Base-by-base conservation (phyloP, 169 alveolate genomes). In the Eimeria brunetti region DNA sequence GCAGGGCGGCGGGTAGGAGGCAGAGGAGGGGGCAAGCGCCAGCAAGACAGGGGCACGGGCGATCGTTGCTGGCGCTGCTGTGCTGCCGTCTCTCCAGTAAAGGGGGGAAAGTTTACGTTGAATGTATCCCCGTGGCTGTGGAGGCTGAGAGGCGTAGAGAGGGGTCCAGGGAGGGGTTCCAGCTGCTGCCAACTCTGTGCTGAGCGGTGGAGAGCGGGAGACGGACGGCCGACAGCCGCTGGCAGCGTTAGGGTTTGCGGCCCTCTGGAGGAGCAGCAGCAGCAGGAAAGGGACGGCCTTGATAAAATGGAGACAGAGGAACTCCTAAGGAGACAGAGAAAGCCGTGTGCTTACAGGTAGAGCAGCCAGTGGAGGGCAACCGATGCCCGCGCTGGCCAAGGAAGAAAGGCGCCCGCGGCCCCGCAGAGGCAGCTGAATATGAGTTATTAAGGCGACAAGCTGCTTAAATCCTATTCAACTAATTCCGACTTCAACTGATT, bases 331-430 rank as follows among this genome's bases (percentile, higher is more conserved):
- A 71, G 81, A 71, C 81, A 38, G 81, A 1, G 53, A 16, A 71
- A 36, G 38, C 81, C 14, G 44, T 71, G 81, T 71, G 81, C 53
- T 36, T 71, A 30, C 81, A 71, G 53, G 81, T 38, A 71, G 81
- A 76, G 86, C 86, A 76, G 86, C 86, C 5, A n/a, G n/a, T n/a
- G 64, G 64, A 62, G 64, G 86, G 86, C 86, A 41, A 76, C 86
- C 86, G 58, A 71, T 71, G 81, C 81, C 81, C 53, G 81, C 81
- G 81, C 81, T 51, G 78, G 53, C 33, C 81, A 71, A 71, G n/a
- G n/a, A n/a, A 33, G 81, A 71, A 71, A 71, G 81, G 81, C 38
- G 81, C 81, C 81, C 81, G 81, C 53, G 81, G 81, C 81, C 81
- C 81, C 81, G 38, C 62, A 76, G 86, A 76, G 86, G 86, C 86